Base-by-base conservation (phyloP, 108 stramenopile species). In the Phaeodactylum tricornutum region DNA sequence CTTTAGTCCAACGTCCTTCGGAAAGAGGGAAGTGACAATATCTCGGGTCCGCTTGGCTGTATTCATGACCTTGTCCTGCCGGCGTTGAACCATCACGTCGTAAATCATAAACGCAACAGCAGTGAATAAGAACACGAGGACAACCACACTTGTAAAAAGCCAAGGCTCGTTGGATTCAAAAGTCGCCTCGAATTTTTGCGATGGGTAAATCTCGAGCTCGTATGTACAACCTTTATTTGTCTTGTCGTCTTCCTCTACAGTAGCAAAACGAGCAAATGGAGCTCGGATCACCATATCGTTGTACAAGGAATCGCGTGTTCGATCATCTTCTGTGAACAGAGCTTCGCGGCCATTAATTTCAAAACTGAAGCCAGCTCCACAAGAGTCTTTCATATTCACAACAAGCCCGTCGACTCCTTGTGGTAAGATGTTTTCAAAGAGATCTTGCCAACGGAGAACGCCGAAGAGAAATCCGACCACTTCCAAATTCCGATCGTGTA, bases 11-110 rank as follows among this genome's bases (percentile, higher is more conserved):
- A 66, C 47, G n/a, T 34, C 41, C 29, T 53, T 60, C 1, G 65
- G 65, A 48, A 66, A 66, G 1, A 66, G 32, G 23, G 42, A 46
- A 19, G 40, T 24, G 15, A 66, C 59, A 39, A 66, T 60, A 4
- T 46, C 46, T 4, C 22, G 31, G 1, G 59, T 60, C 43, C 59
- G 51, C 29, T 46, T 17, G 30, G 59, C 59, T 1, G 59, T 28
- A 22, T 25, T 26, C 2, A 55, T 15, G 23, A 66, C 41, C 34
- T 55, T 66, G 31, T 38, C 14, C 17, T 66, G 58, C 2, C 65
- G 43, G n/a, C 53, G 47, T n/a, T 54, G 44, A 28, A 66, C 59
- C 29, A 55, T 43, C 17, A 35, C 41, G 28, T 66, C 65, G 26
- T 66, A 66, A 0, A 33, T 27, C 14, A 56, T 11, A 23, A 64